phyloP scores from a whole-genome alignment of 371 early-diverging fungal species.

The Choanephora cucurbitarum region DNA sequence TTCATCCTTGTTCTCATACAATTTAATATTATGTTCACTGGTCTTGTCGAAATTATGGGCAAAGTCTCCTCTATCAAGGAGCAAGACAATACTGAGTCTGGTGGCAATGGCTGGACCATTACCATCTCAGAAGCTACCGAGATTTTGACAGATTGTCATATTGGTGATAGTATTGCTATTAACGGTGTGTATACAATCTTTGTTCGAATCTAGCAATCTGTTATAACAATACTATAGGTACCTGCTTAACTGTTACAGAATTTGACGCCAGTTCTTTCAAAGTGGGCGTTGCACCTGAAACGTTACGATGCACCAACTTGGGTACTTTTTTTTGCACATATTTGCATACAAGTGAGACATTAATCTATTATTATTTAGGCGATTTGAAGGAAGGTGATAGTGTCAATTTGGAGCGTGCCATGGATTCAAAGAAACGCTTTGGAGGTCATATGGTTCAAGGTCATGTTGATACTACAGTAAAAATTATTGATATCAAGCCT shows the following conservation, averaged over 20 bases:
- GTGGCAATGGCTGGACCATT: slow-evolving; percentile 87
- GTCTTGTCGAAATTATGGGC: slow-evolving; percentile 93
- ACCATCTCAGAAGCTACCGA: slow-evolving; percentile 70
- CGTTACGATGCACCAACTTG: slow-evolving; percentile 86
- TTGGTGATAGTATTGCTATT: slow-evolving; percentile 94
- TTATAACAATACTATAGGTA: slow-evolving; percentile 53
- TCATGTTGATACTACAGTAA: slow-evolving; percentile 89
- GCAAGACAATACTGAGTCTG: slow-evolving; percentile 73
- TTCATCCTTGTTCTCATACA: background rate
- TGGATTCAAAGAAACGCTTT: slow-evolving; percentile 83
- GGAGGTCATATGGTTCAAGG: slow-evolving; percentile 98
- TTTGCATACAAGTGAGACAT: background rate
- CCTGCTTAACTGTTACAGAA: slow-evolving; percentile 95
- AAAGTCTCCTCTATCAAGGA: slow-evolving; percentile 64
- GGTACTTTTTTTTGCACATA: slow-evolving; percentile 46
- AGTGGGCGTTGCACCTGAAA: slow-evolving; percentile 92
- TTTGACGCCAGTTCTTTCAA: slow-evolving; percentile 83
- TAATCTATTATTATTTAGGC: slow-evolving; percentile 39
- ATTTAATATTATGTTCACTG: slow-evolving; percentile 84
- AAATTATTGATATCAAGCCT: slow-evolving; percentile 70
- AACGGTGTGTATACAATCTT: slow-evolving; percentile 66
- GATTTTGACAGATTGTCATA: slow-evolving; percentile 83
- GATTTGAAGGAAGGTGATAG: slow-evolving; percentile 74
- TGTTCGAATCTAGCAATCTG: background rate
- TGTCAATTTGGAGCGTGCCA: slow-evolving; percentile 94